Evolutionary conservation across 345 rosid genomes (phyloP), one percentile per base, ranked within the genome.

Genomic region (Mangifera indica): DNA sequence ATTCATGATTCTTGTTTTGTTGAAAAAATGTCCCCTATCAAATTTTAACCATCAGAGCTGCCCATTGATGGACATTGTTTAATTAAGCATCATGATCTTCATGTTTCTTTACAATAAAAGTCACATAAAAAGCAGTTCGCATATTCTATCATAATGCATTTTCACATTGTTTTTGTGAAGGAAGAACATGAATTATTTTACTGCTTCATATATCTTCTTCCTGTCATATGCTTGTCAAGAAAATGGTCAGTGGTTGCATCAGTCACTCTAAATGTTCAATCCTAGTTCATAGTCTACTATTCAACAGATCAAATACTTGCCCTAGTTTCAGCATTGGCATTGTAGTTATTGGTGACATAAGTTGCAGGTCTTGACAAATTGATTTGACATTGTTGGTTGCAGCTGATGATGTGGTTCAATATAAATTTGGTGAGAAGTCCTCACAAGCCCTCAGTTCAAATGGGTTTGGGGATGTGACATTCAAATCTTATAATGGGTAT

Each of bases 391-490:
- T 21, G 5, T 70, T 69, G 70, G 34, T 75, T 79, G 51, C 81
- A 94, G 99, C 73, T 78, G 99, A 94, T 77, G 98, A 94, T 64
- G 99, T 94, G 77, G 98, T 94, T 74, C 88, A 80, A 6, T 82
- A 83, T 84, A 90, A 87, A 77, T 92, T 85, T 75, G 99, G 98
- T 45, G 99, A 94, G 86, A 90, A 83, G 79, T 92, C 99, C 71
- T 89, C 93, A 1, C 74, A 60, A 63, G 81, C 84, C 49, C 76
- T 94, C 84, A 66, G 45, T 56, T 71, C 91, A 56, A 77, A 81
- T 55, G 93, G 98, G 66, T 94, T 94, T 79, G 79, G 77, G 84
- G 81, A 88, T 63, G 80, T 72, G n/a, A 81, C 91, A 42, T 92
- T 94, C 82, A 92, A 88, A 80, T 66, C 93, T 44, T 94, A 89